A percentile compares a stretch with the other conserved stretches of the same genome.
Evolutionary conservation across 192 early-diverging fungal genomes (phyloP).

Genomic region (Mortierella hygrophila): DNA sequence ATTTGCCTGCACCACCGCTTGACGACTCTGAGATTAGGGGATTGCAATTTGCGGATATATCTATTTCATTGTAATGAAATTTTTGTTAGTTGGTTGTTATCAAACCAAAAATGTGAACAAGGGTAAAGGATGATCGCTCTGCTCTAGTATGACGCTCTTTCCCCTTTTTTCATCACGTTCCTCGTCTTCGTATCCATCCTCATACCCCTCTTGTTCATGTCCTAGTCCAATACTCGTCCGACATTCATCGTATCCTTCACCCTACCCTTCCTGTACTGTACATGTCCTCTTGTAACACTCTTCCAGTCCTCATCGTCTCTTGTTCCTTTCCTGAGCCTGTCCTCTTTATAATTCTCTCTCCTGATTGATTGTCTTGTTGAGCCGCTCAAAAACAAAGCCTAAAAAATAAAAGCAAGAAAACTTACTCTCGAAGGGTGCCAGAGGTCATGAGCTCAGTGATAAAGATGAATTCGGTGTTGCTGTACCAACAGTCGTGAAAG

Average conservation of each 20-base stretch:
- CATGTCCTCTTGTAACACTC: too few relatives aligned
- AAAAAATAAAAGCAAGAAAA: neutral
- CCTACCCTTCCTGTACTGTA: too few relatives aligned
- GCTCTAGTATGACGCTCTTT: neutral
- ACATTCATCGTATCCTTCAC: too few relatives aligned
- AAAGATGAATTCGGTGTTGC: conserved; percentile 80
- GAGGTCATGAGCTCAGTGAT: conserved; percentile 90
- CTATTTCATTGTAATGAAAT: conserved; percentile 22
- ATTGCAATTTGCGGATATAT: conserved; percentile 79
- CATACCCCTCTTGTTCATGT: too few relatives aligned
- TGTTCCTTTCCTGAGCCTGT: too few relatives aligned
- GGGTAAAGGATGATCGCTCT: neutral
- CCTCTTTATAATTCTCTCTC: too few relatives aligned
- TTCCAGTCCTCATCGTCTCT: too few relatives aligned
- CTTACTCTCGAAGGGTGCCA: conserved; percentile 83
- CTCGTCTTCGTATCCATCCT: too few relatives aligned
- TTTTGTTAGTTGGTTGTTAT: neutral
- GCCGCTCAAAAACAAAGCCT: neutral
- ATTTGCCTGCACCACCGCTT: conserved; percentile 88
- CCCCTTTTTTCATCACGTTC: neutral
- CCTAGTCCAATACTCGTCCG: too few relatives aligned
- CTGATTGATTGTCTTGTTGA: neutral
- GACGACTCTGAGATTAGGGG: conserved; percentile 81
- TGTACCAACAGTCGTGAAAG: conserved; percentile 83
- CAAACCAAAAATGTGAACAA: conserved; percentile 2